Evolutionary conservation across 2,329 filamentous ascomycete genomes (phyloP), one percentile per base, ranked within the genome.

Genomic region (Nigrospora sphaerica): DNA sequence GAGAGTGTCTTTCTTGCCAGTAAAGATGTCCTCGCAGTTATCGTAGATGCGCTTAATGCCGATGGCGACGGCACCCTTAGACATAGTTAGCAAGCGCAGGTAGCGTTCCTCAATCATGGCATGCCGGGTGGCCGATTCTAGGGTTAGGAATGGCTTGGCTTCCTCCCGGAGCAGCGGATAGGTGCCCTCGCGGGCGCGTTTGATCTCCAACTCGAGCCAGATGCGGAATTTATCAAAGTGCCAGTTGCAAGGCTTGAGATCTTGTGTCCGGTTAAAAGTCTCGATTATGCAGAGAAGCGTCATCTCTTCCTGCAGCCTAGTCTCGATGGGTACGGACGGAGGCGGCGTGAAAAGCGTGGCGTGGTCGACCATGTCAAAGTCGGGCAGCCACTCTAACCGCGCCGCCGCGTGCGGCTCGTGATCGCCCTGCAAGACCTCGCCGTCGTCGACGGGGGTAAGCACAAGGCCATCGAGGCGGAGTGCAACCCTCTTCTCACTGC

Each of bases 1-100:
- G 3, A 63, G 50, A 4, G 57, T 52, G 32, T 63, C 55, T 2
- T 39, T 44, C 18, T 51, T 19, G 11, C 60, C 62, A 1, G 42
- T 51, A 17, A 62, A 57, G 3, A 58, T 44, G 36, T 48, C 46
- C n/a, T 45, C 49, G 19, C 19, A 23, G 6, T 23, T 23, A 23
- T 23, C 19, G 19, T 23, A 23, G 19, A 23, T 4, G 19, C 19
- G 19, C 19, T 23, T 23, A 6, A 23, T 6, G 4, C 19, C 19
- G 19, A 6, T 23, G 19, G 4, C 6, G 4, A 4, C 4, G 19
- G 19, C 19, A 6, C 4, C 19, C 19, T 23, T 23, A 6, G 19
- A 4, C 19, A 23, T 23, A 4, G 4, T 23, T 6, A 23, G 4
- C 19, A 23, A 23, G 19, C 19, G 19, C 19, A 4, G 4, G 19